Conservation (phyloP, 225 moss, liverwort and hornwort species). For the Polytrichum formosum region DNA sequence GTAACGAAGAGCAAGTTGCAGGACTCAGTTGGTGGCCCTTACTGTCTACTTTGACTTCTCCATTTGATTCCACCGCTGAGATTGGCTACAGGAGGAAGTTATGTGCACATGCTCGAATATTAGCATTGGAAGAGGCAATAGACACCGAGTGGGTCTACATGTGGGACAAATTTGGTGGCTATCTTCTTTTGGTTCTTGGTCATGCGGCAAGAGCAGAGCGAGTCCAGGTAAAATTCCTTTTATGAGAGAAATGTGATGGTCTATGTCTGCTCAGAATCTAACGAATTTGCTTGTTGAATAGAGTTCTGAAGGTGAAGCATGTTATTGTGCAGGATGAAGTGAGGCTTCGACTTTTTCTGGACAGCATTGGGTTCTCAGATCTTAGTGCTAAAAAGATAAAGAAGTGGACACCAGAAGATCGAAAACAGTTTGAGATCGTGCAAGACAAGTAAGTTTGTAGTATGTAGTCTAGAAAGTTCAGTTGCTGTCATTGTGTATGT, state of each 20-base stretch:
- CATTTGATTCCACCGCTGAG: slow-evolving; percentile 47
- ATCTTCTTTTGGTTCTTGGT: slow-evolving; percentile 63
- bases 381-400: slow-evolving; percentile 67
- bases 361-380: slow-evolving; percentile 66
- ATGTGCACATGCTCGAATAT: slow-evolving; percentile 59
- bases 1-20: slow-evolving; percentile 67
- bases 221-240: slow-evolving; percentile 41
- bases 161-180: slow-evolving; percentile 79
- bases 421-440: slow-evolving; percentile 63
- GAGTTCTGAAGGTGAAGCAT: neutral
- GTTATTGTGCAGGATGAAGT: slow-evolving; percentile 53
- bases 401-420: slow-evolving; percentile 66
- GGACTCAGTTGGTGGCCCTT: slow-evolving; percentile 55
- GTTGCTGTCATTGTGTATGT: too few species aligned
- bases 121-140: slow-evolving; percentile 67
- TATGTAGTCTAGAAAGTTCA: neutral
- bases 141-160: slow-evolving; percentile 77
- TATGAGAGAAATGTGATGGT: neutral
- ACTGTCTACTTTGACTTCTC: slow-evolving; percentile 27
- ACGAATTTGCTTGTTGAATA: too few species aligned
- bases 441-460: slow-evolving; percentile 49
- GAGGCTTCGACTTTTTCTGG: slow-evolving; percentile 58
- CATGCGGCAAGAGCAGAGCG: slow-evolving; percentile 65
- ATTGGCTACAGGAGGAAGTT: slow-evolving; percentile 64
- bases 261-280: neutral